A percentile compares a stretch with the other conserved stretches of the same genome.
These are phyloP conservation scores for Populus davidiana DNA, from an alignment of 345 rosid genomes.

Conservation along the genomic window DNA sequence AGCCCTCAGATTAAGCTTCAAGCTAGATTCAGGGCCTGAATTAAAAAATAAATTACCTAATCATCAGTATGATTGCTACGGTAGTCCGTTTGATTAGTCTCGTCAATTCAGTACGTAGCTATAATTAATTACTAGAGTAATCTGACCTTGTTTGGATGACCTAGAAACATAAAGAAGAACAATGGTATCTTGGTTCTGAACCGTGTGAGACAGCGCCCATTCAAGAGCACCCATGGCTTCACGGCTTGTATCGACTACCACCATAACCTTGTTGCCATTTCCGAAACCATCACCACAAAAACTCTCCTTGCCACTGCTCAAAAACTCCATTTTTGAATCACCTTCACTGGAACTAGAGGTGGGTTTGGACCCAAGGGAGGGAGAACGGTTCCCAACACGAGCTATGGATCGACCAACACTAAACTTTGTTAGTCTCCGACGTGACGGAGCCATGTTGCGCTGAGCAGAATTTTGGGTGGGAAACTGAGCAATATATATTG, in stretches of 20 bases:
- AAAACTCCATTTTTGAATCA: conserved; percentile 53
- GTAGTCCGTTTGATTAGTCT: too few species aligned
- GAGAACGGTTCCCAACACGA: conserved; percentile 41
- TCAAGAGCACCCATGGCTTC: conserved; percentile 80
- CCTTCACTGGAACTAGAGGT: conserved; percentile 29
- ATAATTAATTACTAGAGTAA: too few species aligned
- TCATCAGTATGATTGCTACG: too few species aligned
- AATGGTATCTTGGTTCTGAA: conserved; percentile 56
- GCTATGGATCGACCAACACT: conserved; percentile 35
- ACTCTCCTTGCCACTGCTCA: conserved; percentile 19
- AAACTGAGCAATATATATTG: too few species aligned
- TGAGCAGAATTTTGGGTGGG: too few species aligned
- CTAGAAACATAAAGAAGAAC: conserved; percentile 56
- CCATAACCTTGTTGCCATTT: conserved; percentile 73
- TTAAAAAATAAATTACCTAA: background rate
- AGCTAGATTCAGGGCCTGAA: conserved; percentile 34
- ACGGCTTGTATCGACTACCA: conserved; percentile 65
- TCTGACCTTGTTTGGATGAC: conserved; percentile 42
- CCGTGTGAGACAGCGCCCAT: conserved; percentile 76
- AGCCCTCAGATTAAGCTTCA: conserved; percentile 43
- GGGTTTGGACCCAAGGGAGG: conserved; percentile 41
- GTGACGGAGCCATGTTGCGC: conserved; percentile 25
- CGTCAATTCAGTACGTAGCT: too few species aligned
- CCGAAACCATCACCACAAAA: conserved; percentile 12
- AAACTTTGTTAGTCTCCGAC: conserved; percentile 39